Percentiles rank a stretch among this genome's conserved stretches.
Evolutionary conservation across 208 protist genomes (phyloP).

Genomic region (Strigomonas galati): DNA sequence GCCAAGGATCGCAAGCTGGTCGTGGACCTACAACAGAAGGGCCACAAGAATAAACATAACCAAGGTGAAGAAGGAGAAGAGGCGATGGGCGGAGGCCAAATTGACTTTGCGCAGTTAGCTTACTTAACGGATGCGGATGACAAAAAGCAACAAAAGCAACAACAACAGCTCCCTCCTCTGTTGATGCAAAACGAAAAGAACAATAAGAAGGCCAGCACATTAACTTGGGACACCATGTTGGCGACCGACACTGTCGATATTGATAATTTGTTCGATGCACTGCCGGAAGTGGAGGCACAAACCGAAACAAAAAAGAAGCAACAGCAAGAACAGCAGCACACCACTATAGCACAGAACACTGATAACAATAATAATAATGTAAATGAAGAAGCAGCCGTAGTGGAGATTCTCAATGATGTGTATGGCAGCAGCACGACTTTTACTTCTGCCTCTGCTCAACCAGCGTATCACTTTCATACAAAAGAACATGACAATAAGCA

Average conservation of each 20-base stretch:
- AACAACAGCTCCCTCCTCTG: no score
- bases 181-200: background rate
- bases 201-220: background rate
- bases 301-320: background rate
- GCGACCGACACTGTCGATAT: background rate
- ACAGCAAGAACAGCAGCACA: background rate
- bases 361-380: constrained; percentile 11
- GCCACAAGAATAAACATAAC: constrained; percentile 19
- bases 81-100: background rate
- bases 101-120: background rate
- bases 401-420: background rate
- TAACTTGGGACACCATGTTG: no score
- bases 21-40: constrained; percentile 39
- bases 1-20: constrained; percentile 60
- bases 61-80: constrained; percentile 13
- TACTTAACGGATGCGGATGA: background rate
- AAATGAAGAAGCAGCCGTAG: background rate
- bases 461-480: background rate
- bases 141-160: background rate
- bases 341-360: background rate
- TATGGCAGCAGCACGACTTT: background rate
- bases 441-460: background rate
- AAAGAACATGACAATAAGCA: background rate
- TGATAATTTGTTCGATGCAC: background rate
- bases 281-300: background rate